These are phyloP conservation scores for Neodidymelliopsis sp. DNA, from an alignment of 2,329 filamentous ascomycete genomes.

Conservation along the genomic window DNA sequence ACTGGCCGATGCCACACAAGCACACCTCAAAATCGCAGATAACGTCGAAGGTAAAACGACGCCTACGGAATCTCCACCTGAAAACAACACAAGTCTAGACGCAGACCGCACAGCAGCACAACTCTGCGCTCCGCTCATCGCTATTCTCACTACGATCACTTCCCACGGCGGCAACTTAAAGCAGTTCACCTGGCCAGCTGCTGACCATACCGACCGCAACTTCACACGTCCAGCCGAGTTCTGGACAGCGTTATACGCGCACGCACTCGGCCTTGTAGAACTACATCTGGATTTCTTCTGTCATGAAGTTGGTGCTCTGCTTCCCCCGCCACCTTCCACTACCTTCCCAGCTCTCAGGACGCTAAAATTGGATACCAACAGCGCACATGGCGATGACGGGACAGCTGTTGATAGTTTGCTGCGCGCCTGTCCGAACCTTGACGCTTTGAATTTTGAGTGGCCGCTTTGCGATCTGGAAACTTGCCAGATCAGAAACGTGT, in stretches of 20 bases:
- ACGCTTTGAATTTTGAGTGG: neutral
- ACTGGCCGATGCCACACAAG: neutral
- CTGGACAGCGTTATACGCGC: neutral
- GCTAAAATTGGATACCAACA: neutral
- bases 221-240: neutral
- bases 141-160: neutral
- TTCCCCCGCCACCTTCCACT: no score
- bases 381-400: neutral
- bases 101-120: neutral
- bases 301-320: slow-evolving; percentile 1
- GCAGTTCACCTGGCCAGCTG: neutral
- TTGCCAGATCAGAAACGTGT: neutral
- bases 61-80: neutral
- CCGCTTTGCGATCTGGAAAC: neutral
- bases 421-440: neutral
- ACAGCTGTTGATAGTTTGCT: neutral
- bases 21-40: neutral
- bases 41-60: neutral
- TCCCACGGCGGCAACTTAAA: neutral
- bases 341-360: neutral
- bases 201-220: neutral
- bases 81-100: neutral
- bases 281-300: slow-evolving; percentile 1
- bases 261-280: neutral
- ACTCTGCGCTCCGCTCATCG: neutral